Conservation (phyloP, 176 grass and related monocot species). For the Saccharum spontaneum region DNA sequence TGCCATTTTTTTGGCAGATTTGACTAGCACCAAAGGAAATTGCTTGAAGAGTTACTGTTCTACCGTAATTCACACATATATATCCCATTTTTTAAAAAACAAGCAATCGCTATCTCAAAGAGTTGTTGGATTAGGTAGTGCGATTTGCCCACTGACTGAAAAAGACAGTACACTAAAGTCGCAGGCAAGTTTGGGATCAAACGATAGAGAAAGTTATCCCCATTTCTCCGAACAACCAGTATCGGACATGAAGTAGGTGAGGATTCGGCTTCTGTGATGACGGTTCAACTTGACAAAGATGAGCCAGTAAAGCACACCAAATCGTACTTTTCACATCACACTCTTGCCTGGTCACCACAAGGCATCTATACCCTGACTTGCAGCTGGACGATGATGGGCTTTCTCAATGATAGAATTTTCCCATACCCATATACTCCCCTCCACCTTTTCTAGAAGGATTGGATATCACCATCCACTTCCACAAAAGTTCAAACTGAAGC, state of each 20-base stretch:
- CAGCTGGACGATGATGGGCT: neutral
- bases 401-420: neutral
- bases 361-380: neutral
- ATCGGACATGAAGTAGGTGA: conserved; percentile 20
- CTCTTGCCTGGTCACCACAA: conserved; percentile 6
- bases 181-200: neutral
- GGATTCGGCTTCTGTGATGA: conserved; percentile 1
- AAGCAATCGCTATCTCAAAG: neutral
- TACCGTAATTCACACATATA: neutral
- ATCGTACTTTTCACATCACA: neutral
- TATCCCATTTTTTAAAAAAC: neutral
- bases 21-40: neutral
- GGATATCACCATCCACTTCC: neutral
- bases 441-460: neutral
- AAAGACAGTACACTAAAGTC: neutral
- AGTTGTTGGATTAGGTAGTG: neutral
- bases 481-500: neutral
- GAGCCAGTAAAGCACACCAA: neutral
- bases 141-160: conserved; percentile 6
- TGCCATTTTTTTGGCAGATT: too few species aligned
- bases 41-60: neutral
- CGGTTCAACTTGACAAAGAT: conserved; percentile 7
- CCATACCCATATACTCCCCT: neutral
- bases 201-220: neutral
- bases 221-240: conserved; percentile 21